Evolutionary conservation across 2,329 filamentous ascomycete genomes (phyloP), one percentile per base, ranked within the genome.

Genomic region (Claviceps purpurea): DNA sequence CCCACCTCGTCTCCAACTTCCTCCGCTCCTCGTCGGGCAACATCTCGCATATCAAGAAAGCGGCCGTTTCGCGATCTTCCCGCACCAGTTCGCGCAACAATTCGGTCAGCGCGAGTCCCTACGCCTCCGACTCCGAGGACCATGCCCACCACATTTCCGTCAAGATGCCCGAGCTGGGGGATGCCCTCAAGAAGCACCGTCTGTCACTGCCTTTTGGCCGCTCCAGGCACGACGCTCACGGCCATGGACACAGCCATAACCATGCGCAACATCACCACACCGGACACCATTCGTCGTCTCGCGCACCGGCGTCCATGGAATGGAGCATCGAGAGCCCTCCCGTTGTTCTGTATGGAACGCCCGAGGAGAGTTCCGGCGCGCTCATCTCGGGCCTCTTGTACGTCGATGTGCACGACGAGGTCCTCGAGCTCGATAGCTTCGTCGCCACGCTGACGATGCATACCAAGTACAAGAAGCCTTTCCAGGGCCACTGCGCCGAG

Each of bases 281-380:
- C 38, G 14, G 16, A 37, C 6, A 30, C 45, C 41, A 43, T 14
- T 22, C 13, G 2, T 22, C 37, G 8, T 44, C 48, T 1, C 24
- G 42, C 57, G 62, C 52, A 2, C 68, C 70, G 53, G 71, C 73
- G 10, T 60, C 68, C 1, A 62, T 81, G 18, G 68, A 73, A 54
- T 79, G 75, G 73, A 74, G 70, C 59, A 85, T 96, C 56, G 90
- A 96, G 72, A 94, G 87, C 13, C 89, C 89, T 1, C 90, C 90
- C 2, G 76, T 91, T 18, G 79, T 96, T 46, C 84, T 95, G 69
- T 87, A 93, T 62, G 89, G 89, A 56, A 73, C 77, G 24, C 75
- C 87, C 1, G 77, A 82, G 56, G 77, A 79, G 58, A 95, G 89
- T 60, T 85, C 84, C 2, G 91, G 91, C 52, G 89, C 89, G 6